Percentiles rank a stretch among this genome's conserved stretches.
Conservation (phyloP, 1,139 yeast genomes). For the Candida glucosophila region DNA sequence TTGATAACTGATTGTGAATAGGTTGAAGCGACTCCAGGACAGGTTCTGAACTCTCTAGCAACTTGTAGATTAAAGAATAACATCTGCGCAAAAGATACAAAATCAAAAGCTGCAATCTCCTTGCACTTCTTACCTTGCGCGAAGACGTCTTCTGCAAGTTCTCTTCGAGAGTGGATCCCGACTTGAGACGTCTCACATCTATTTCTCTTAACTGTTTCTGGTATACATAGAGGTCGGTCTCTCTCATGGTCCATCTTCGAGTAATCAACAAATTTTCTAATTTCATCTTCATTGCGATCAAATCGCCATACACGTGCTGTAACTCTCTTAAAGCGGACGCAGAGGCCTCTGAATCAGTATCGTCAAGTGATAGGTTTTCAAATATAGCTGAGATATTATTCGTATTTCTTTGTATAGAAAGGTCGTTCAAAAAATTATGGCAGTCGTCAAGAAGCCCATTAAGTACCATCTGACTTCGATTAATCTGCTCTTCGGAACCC, state of each 20-base stretch:
- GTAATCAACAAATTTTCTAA: constrained; percentile 80
- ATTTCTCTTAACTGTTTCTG: constrained; percentile 66
- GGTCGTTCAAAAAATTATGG: constrained; percentile 62
- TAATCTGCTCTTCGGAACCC: constrained; percentile 14
- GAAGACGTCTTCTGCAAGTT: constrained; percentile 10
- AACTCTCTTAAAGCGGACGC: constrained; percentile 8
- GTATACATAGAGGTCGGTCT: constrained; percentile 81
- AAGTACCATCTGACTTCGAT: constrained; percentile 45
- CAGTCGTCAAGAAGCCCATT: constrained; percentile 79
- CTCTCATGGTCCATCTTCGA: constrained; percentile 94
- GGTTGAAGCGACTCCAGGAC: constrained; percentile 91
- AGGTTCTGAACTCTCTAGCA: constrained; percentile 88
- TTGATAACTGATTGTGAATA: constrained; percentile 82
- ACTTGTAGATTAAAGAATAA: constrained; percentile 79
- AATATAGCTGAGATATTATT: constrained; percentile 13
- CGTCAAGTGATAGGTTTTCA: constrained; percentile 16
- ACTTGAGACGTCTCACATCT: constrained; percentile 55
- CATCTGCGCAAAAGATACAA: constrained; percentile 80
- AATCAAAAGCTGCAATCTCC: constrained; percentile 51
- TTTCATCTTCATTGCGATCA: constrained; percentile 59
- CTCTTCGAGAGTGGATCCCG: constrained; percentile 4
- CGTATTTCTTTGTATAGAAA: constrained; percentile 48
- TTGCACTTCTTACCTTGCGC: constrained; percentile 8
- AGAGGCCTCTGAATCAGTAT: constrained; percentile 8
- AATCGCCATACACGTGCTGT: constrained; percentile 21